Base-by-base conservation (phyloP, 2,329 filamentous ascomycete genomes). In the Sporothrix euskadiensis region DNA sequence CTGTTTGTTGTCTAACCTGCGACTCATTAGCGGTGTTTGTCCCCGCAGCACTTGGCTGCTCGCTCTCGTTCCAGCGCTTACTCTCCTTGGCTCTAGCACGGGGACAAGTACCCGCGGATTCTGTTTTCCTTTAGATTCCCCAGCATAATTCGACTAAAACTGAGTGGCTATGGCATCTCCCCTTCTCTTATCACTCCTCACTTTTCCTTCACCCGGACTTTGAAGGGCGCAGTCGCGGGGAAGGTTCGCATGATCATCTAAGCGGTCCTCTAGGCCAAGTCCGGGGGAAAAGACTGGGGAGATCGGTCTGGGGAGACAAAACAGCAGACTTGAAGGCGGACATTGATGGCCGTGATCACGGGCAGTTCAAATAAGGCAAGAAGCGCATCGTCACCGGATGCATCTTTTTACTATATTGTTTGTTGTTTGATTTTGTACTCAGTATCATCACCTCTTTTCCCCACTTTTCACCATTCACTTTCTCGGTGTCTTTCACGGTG, bases 11-110 rank as follows among this genome's bases (percentile, higher is more conserved):
- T 56, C 22, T 26, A 56, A 56, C 26, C 56, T 32, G 32, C 59
- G 59, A 63, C n/a, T 44, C 59, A 65, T 65, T 65, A 44, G 59
- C 59, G 59, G 30, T 44, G 59, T 44, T 65, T 44, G 35, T 26
- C 35, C 39, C 59, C 59, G 39, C 59, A 65, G 35, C 19, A 5
- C 30, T 9, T 2, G 16, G 12, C 30, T 8, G 35, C 35, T 26
- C 14, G 9, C 5, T 32, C 14, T 59, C 30, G 14, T 30, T 59
- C 14, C 30, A 35, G 30, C 26, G 56, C 56, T 59, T 59, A 35
- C 26, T 30, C 56, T 35, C 30, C 8, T 39, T 19, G 44, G 35
- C 35, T 16, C 44, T 19, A 49, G 44, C 14, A 59, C 56, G 56
- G 56, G 35, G 59, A 44, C 35, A 26, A 22, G 35, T 14, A 26